A percentile compares a stretch with the other conserved stretches of the same genome.
Conservation (phyloP, 2,329 filamentous ascomycete genomes). For the Phialemoniopsis sp. region DNA sequence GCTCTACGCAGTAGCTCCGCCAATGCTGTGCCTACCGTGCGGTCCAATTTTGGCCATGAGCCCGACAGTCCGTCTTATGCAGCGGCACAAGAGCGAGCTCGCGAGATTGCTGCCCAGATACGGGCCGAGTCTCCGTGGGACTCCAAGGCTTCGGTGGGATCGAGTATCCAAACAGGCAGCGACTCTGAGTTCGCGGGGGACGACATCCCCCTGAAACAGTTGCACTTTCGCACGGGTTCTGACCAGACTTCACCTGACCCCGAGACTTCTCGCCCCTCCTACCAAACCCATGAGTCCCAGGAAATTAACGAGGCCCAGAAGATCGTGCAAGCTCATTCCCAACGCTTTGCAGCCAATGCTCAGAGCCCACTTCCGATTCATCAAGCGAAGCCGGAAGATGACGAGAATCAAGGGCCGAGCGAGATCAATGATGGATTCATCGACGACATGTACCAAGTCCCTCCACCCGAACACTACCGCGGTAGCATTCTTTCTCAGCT, state of each 20-base stretch:
- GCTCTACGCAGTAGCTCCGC: slow-evolving; percentile 33
- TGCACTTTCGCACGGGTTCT: too few species aligned
- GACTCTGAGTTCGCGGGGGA: slow-evolving; percentile 9
- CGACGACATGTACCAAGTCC: slow-evolving; percentile 35
- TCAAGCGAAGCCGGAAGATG: slow-evolving; percentile 7
- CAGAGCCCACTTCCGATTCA: slow-evolving; percentile 1
- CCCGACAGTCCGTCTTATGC: slow-evolving; percentile 8
- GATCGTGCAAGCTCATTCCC: too few species aligned
- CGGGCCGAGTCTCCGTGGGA: slow-evolving; percentile 26
- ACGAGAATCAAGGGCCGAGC: slow-evolving; percentile 16
- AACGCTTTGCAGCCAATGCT: too few species aligned
- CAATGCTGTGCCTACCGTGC: too few species aligned
- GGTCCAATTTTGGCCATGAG: too few species aligned
- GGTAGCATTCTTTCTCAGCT: slow-evolving; percentile 41
- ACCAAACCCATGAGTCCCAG: too few species aligned
- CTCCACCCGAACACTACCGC: slow-evolving; percentile 34
- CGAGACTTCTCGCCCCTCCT: too few species aligned
- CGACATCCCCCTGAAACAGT: neutral
- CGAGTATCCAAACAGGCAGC: slow-evolving; percentile 21
- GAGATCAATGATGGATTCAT: slow-evolving; percentile 32
- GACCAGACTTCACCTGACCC: too few species aligned
- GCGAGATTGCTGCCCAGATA: slow-evolving; percentile 34
- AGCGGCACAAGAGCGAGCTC: slow-evolving; percentile 38
- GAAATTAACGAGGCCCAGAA: too few species aligned
- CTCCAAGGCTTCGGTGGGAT: slow-evolving; percentile 32